A percentile compares a stretch with the other conserved stretches of the same genome.
Conservation (phyloP, 257 asterid genomes). For the Mentha longifolia region DNA sequence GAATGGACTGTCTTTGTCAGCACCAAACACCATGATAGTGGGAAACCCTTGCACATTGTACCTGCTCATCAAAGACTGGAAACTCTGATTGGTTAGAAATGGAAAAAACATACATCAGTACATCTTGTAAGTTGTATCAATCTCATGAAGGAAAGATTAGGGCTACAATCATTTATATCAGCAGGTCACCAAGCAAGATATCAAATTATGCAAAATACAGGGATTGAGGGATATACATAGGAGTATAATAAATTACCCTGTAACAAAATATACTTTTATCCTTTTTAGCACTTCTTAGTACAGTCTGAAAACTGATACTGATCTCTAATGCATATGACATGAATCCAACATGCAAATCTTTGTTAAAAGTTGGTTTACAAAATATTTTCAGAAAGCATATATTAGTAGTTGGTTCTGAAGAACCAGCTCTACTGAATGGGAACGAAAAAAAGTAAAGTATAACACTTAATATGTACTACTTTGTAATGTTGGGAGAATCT, state of each 20-base stretch:
- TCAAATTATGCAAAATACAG: background rate
- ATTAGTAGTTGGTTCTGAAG: background rate
- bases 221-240: no score
- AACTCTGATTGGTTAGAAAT: constrained; percentile 49
- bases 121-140: background rate
- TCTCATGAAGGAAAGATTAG: constrained; percentile 18
- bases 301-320: background rate
- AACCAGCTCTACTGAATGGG: constrained; percentile 21
- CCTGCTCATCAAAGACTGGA: constrained; percentile 98
- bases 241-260: background rate
- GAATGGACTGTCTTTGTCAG: constrained; percentile 83
- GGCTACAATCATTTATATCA: constrained; percentile 1
- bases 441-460: background rate
- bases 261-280: background rate
- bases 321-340: background rate
- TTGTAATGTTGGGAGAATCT: constrained; percentile 13
- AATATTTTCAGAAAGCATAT: background rate
- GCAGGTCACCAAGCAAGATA: constrained; percentile 13
- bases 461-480: constrained; percentile 17
- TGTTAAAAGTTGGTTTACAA: constrained; percentile 5
- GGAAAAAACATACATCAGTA: background rate
- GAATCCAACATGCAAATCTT: background rate
- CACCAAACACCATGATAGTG: constrained; percentile 94
- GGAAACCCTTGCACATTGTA: constrained; percentile 96
- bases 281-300: background rate